Conservation (phyloP, 495 filamentous ascomycete genomes). For the Cladorrhinum samala region DNA sequence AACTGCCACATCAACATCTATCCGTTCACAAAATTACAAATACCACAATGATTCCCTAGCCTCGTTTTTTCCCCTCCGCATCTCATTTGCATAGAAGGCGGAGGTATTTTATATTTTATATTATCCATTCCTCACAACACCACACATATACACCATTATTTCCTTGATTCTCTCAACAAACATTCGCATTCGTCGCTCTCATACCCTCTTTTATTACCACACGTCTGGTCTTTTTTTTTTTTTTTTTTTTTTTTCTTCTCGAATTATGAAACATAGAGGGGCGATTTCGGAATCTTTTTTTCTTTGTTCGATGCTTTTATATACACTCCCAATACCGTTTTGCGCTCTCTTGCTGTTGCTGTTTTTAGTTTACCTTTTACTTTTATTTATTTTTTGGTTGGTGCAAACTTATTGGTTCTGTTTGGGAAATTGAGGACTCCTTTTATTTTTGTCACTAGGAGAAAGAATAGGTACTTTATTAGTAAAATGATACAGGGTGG, state of each 20-base stretch:
- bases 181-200: neutral
- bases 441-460: neutral
- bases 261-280: neutral
- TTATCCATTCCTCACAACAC: too few relatives aligned
- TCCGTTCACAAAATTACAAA: neutral
- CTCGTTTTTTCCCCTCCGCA: neutral
- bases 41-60: neutral
- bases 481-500: too few relatives aligned
- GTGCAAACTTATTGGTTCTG: neutral
- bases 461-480: neutral
- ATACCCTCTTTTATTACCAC: neutral
- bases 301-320: neutral
- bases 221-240: constrained; percentile 10
- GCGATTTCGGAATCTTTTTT: neutral
- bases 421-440: neutral
- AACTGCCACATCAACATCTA: too few relatives aligned
- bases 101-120: too few relatives aligned
- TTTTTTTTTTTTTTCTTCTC: neutral
- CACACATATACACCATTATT: neutral
- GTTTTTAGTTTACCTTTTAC: neutral
- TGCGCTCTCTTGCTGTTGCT: neutral
- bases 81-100: neutral
- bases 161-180: neutral
- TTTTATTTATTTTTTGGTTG: neutral
- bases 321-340: too few relatives aligned